phyloP scores from a whole-genome alignment of 345 rosid species.

The Rhizophora mangle region DNA sequence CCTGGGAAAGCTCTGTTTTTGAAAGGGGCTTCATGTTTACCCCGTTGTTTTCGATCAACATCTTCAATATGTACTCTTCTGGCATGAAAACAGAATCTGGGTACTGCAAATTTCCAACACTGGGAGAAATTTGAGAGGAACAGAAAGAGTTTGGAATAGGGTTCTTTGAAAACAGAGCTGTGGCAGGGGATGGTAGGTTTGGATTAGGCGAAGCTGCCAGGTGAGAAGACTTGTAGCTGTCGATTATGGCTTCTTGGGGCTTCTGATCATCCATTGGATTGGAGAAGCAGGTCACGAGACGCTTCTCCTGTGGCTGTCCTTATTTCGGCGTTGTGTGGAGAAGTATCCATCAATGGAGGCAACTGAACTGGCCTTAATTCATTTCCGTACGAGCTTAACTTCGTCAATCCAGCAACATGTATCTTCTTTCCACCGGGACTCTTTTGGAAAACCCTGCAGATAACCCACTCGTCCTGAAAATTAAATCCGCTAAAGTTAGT shows the following conservation, averaged over 20 bases:
- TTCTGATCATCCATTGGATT: constrained; percentile 17
- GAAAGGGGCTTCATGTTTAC: neutral
- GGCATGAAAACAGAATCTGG: constrained; percentile 18
- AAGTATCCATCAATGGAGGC: constrained; percentile 68
- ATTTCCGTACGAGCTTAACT: constrained; percentile 27
- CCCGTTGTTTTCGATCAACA: constrained; percentile 38
- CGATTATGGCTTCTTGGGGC: constrained; percentile 7
- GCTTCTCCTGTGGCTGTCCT: constrained; percentile 14
- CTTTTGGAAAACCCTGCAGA: constrained; percentile 69
- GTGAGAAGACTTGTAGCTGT: constrained; percentile 24
- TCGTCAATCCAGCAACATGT: constrained; percentile 20
- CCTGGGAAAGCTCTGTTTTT: constrained; percentile 12
- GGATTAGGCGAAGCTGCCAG: constrained; percentile 34
- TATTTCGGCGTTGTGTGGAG: constrained; percentile 27
- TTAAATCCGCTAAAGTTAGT: too few species aligned
- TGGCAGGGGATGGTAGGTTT: constrained; percentile 26
- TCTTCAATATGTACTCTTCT: constrained; percentile 38
- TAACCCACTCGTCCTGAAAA: constrained; percentile 78
- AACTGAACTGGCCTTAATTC: constrained; percentile 27
- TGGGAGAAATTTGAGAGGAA: constrained; percentile 9
- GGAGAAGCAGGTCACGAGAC: constrained; percentile 41
- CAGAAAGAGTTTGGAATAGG: constrained; percentile 3
- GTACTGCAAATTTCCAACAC: constrained; percentile 3
- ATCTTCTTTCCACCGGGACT: constrained; percentile 50
- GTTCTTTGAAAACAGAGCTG: constrained; percentile 21